Evolutionary conservation across 225 moss, liverwort and hornwort species (phyloP).

Genomic region (Sphagnum contortum): DNA sequence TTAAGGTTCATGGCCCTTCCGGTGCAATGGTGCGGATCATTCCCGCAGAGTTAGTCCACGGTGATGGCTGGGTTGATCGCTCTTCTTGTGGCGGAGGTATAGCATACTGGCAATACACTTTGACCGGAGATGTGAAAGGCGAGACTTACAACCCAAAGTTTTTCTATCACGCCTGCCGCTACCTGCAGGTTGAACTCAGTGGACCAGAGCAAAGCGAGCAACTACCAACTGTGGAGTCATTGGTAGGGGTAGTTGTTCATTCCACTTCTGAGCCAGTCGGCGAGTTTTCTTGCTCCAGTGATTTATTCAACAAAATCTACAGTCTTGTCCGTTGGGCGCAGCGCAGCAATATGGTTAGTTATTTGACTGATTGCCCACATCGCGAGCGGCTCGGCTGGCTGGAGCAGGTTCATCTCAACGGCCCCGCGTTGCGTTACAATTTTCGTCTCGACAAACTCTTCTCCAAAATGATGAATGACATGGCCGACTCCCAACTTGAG

Average conservation of each 20-base stretch:
- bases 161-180: slow-evolving; percentile 40
- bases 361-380: slow-evolving; percentile 41
- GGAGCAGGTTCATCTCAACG: slow-evolving; percentile 44
- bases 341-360: slow-evolving; percentile 38
- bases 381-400: slow-evolving; percentile 45
- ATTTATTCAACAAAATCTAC: slow-evolving; percentile 30
- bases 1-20: slow-evolving; percentile 21
- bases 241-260: slow-evolving; percentile 35
- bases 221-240: slow-evolving; percentile 22
- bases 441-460: slow-evolving; percentile 30
- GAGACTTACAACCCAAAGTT: slow-evolving; percentile 47
- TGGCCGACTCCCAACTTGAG: slow-evolving; percentile 26
- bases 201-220: slow-evolving; percentile 11
- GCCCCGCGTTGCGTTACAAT: slow-evolving; percentile 33
- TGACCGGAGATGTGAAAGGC: slow-evolving; percentile 11
- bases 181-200: slow-evolving; percentile 32
- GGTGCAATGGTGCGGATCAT: slow-evolving; percentile 35
- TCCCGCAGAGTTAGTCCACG: slow-evolving; percentile 27
- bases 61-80: slow-evolving; percentile 32
- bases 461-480: slow-evolving; percentile 35
- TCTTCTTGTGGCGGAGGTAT: slow-evolving; percentile 27
- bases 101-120: slow-evolving; percentile 16
- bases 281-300: slow-evolving; percentile 28
- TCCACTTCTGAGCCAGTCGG: slow-evolving; percentile 22
- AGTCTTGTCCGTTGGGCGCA: slow-evolving; percentile 29